These are phyloP conservation scores for Vicia sativa DNA, from an alignment of 306 rosid genomes.

Conservation along the genomic window DNA sequence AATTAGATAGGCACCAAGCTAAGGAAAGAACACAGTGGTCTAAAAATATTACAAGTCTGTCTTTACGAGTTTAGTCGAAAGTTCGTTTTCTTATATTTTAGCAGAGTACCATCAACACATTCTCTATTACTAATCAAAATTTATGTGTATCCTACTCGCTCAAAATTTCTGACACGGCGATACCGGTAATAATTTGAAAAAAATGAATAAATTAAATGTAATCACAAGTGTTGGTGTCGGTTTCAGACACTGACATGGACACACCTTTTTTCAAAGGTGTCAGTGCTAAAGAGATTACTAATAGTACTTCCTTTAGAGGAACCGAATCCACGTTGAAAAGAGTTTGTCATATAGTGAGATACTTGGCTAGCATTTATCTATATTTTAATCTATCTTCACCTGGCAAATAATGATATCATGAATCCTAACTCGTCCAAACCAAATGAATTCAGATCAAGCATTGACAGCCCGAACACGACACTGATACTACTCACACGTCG, in stretches of 20 bases:
- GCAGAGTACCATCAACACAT: neutral
- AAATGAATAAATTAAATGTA: too few species aligned
- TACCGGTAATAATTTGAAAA: too few species aligned
- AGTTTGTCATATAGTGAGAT: neutral
- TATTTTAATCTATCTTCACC: neutral
- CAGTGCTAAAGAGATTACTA: too few species aligned
- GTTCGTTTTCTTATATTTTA: constrained; percentile 17
- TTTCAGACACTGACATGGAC: too few species aligned
- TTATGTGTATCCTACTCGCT: neutral
- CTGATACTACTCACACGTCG: too few species aligned
- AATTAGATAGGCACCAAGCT: constrained; percentile 16
- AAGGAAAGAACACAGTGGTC: neutral
- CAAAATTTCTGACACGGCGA: too few species aligned
- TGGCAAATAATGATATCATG: constrained; percentile 17
- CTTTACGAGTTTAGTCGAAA: neutral
- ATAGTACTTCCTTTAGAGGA: neutral
- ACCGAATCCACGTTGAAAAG: neutral
- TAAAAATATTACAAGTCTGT: neutral
- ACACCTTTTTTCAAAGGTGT: too few species aligned
- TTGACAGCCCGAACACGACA: too few species aligned
- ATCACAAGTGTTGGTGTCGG: too few species aligned
- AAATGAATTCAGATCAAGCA: constrained; percentile 19
- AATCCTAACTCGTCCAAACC: constrained; percentile 8
- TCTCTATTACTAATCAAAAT: neutral
- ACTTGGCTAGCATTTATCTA: neutral